phyloP scores from a whole-genome alignment of 345 rosid genomes.

The Syzygium aromaticum region DNA sequence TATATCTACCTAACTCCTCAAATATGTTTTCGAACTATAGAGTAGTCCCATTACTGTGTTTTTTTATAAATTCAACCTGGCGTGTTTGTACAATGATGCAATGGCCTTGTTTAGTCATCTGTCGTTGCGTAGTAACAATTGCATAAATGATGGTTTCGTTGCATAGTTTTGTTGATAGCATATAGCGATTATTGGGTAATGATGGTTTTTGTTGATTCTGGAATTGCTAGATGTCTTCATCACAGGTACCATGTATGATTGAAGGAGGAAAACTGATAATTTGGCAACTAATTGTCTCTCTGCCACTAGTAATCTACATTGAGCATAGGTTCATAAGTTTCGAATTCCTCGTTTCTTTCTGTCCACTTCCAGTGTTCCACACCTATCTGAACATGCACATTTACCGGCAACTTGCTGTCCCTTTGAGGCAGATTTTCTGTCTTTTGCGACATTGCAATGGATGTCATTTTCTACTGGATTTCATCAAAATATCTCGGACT shows the following conservation, averaged over 20 bases:
- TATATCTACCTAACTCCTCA: too few relatives aligned
- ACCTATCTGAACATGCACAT: not conserved
- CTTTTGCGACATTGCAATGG: not conserved
- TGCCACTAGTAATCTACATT: not conserved
- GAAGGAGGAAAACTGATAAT: not conserved
- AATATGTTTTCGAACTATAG: too few relatives aligned
- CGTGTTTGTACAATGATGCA: not conserved
- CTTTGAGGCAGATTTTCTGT: not conserved
- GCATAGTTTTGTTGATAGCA: too few relatives aligned
- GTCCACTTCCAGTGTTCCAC: not conserved
- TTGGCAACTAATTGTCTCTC: not conserved
- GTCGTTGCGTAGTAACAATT: not conserved
- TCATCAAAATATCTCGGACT: not conserved
- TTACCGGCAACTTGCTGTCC: not conserved
- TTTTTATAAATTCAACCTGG: not conserved
- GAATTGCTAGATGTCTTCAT: constrained; percentile 18
- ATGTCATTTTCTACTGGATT: not conserved
- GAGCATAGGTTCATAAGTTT: not conserved
- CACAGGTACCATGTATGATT: constrained; percentile 47
- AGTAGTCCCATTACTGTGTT: not conserved
- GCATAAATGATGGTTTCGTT: not conserved
- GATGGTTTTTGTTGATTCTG: too few relatives aligned
- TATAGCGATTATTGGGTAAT: too few relatives aligned
- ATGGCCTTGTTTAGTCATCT: not conserved
- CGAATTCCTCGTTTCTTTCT: not conserved